Percentiles rank a stretch among this genome's conserved stretches.
Conservation (phyloP, 2,329 filamentous ascomycete genomes). For the Trichophyton equinum region DNA sequence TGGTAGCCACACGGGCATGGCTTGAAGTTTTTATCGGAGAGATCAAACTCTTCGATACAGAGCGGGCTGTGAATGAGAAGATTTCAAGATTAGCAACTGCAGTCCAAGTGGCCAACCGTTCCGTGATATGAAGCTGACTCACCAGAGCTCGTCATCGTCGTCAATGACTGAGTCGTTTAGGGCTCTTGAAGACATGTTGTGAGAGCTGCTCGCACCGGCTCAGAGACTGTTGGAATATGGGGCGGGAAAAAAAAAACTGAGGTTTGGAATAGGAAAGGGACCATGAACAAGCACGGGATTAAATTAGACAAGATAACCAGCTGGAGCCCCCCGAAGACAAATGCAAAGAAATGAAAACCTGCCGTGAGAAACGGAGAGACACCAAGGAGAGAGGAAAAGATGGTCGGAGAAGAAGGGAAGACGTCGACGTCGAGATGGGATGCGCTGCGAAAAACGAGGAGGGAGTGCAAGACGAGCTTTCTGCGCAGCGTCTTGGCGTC, state of each 20-base stretch:
- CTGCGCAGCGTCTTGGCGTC: constrained; percentile 3
- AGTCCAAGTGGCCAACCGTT: not conserved
- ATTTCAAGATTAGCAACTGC: constrained; percentile 9
- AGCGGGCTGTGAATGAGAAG: constrained; percentile 55
- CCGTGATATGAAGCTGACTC: constrained; percentile 13
- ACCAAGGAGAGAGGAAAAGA: constrained; percentile 17
- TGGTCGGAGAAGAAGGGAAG: not conserved
- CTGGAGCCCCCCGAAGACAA: not conserved
- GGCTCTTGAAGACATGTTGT: constrained; percentile 33
- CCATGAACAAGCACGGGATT: constrained; percentile 5
- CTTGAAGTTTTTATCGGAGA: constrained; percentile 91
- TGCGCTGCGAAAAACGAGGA: constrained; percentile 11
- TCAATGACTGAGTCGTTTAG: constrained; percentile 39
- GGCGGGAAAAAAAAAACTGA: not conserved
- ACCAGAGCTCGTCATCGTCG: constrained; percentile 39
- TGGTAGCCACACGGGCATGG: constrained; percentile 97
- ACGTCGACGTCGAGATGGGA: not conserved
- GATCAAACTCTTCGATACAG: constrained; percentile 97
- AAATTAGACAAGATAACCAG: not conserved
- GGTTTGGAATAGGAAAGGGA: not conserved
- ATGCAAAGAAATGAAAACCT: constrained; percentile 5
- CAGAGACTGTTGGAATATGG: not conserved
- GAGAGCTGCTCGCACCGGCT: constrained; percentile 6
- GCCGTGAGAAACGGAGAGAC: constrained; percentile 13
- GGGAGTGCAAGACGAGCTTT: constrained; percentile 12